Evolutionary conservation across 345 rosid species (phyloP), one percentile per base, ranked within the genome.

Genomic region (Boechera stricta): DNA sequence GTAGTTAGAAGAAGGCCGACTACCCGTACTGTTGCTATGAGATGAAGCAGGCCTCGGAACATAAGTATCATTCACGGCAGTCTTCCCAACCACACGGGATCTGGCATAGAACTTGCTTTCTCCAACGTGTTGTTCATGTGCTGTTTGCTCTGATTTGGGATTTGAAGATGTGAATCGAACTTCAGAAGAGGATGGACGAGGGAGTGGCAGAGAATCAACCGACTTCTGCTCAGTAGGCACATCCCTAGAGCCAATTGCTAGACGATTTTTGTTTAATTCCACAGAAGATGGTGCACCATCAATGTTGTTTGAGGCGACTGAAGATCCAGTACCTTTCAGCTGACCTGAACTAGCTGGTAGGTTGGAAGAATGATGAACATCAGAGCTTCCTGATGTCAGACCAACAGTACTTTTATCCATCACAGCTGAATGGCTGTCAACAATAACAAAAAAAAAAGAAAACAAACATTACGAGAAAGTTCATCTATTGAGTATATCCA

Each of bases 1-100:
- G 82, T 91, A 87, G 82, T 89, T 91, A 56, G 97, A 89, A 51
- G 93, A 82, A 77, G 93, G 94, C 64, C 92, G 85, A 72, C 91
- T 91, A 38, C 79, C 78, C 11, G 90, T 86, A 79, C 93, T 83
- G 66, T 88, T 83, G 75, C 82, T 80, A 35, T 86, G 90, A 75
- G 73, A 74, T 78, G 91, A 77, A 42, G 81, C 74, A 73, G 84
- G 82, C 72, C 86, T 77, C 35, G 85, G 79, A 60, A 75, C 92
- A 72, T 86, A 79, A 77, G 89, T 57, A 49, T 90, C 94, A 67
- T 64, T 76, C 13, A 47, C 76, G 39, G 78, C 86, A 72, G 76
- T 77, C 84, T 90, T 91, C 81, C 77, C 82, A 36, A 74, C 83
- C 72, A 82, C 92, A 62, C 85, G 89, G 41, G 90, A 82, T 72